Percentiles rank a stretch among this genome's conserved stretches.
These are phyloP conservation scores for Tricholoma hemisulphureum DNA, from an alignment of 768 basidiomycete species.

Conservation along the genomic window DNA sequence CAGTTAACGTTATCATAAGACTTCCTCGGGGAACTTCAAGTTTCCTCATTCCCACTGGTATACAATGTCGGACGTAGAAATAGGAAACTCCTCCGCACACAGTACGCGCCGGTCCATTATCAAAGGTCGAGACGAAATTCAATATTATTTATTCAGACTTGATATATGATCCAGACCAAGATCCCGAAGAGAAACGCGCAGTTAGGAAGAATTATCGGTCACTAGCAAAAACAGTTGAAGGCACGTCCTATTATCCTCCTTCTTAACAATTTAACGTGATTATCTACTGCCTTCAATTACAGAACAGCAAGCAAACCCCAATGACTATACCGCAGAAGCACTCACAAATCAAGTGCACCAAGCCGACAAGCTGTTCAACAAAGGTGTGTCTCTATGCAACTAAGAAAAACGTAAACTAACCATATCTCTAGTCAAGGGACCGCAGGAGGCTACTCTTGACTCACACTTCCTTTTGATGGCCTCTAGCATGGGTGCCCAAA, in stretches of 20 bases:
- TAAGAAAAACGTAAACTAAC: not conserved
- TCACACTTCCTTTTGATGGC: slow-evolving; percentile 76
- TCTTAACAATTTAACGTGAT: not conserved
- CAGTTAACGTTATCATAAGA: no score
- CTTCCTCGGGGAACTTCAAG: no score
- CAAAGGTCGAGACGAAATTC: not conserved
- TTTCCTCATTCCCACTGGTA: no score
- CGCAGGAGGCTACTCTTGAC: slow-evolving; percentile 89
- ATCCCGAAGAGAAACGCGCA: slow-evolving; percentile 74
- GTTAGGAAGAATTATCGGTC: slow-evolving; percentile 73
- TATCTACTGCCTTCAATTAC: not conserved
- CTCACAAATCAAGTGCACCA: slow-evolving; percentile 54
- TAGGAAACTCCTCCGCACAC: slow-evolving; percentile 20
- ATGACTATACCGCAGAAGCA: slow-evolving; percentile 55
- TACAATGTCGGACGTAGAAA: slow-evolving; percentile 32
- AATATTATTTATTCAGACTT: slow-evolving; percentile 25
- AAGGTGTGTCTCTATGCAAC: slow-evolving; percentile 41
- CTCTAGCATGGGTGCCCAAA: slow-evolving; percentile 75
- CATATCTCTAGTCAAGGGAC: slow-evolving; percentile 58
- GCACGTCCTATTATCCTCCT: slow-evolving; percentile 34
- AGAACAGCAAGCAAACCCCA: slow-evolving; percentile 52
- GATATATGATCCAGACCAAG: slow-evolving; percentile 81
- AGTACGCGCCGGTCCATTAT: slow-evolving; percentile 2
- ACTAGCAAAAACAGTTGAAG: slow-evolving; percentile 62
- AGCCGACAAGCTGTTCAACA: slow-evolving; percentile 62